Conservation (phyloP, 73 alveolate genomes). For the Paramecium sexaurelia region DNA sequence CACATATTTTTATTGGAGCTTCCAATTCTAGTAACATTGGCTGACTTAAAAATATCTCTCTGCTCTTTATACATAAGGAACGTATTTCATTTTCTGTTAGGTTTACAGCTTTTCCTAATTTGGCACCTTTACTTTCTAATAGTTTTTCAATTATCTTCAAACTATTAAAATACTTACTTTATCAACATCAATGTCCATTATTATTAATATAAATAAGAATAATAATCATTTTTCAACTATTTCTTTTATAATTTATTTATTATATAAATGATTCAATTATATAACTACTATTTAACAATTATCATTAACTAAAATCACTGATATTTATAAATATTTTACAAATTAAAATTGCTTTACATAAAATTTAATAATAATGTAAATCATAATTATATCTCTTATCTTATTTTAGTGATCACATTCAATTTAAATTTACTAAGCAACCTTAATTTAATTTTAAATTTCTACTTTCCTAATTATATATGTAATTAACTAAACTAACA, state of each 20-base stretch:
- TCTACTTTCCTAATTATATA: neutral
- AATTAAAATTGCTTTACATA: neutral
- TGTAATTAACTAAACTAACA: neutral
- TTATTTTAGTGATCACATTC: neutral
- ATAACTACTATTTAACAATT: neutral
- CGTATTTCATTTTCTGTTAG: conserved; percentile 61
- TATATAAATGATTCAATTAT: neutral
- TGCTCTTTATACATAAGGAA: conserved; percentile 59
- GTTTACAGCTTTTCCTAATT: conserved; percentile 55
- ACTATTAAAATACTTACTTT: neutral
- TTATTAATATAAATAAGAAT: neutral
- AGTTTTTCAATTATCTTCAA: conserved; percentile 48
- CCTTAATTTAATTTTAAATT: neutral
- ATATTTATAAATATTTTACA: neutral
- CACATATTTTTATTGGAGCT: conserved; percentile 78
- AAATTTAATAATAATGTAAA: neutral
- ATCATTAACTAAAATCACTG: neutral
- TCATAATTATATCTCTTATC: neutral
- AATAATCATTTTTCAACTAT: neutral
- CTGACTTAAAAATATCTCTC: conserved; percentile 62
- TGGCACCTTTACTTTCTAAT: conserved; percentile 52
- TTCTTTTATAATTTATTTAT: conserved; percentile 7
- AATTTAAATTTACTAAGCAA: conserved; percentile 1
- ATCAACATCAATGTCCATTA: conserved; percentile 53
- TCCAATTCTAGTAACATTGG: conserved; percentile 67